Percentiles rank a stretch among this genome's conserved stretches.
phyloP scores from a whole-genome alignment of 129 eudicot genomes.

The Flaveria robusta region DNA sequence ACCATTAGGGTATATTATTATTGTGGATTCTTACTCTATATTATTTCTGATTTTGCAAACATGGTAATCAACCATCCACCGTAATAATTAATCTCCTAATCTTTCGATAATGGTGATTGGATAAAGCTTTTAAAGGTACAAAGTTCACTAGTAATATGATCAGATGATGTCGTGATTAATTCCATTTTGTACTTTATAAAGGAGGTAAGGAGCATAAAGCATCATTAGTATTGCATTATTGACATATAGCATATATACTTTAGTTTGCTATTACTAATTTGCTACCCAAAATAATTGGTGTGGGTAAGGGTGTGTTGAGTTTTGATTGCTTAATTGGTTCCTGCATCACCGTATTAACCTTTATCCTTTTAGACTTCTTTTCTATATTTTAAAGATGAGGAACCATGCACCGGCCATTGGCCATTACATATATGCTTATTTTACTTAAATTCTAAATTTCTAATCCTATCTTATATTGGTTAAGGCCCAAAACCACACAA shows the following conservation, averaged over 20 bases:
- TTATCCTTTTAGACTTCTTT: neutral
- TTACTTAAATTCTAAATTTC: no score
- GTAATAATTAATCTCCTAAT: neutral
- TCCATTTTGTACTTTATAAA: conserved; percentile 5
- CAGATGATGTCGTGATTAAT: neutral
- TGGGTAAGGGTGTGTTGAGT: conserved; percentile 5
- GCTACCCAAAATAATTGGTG: conserved; percentile 21
- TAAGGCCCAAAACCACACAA: no score
- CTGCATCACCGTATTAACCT: conserved; percentile 15
- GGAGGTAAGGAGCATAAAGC: conserved; percentile 7
- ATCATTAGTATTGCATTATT: neutral
- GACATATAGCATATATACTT: conserved; percentile 17
- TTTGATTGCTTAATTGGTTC: conserved; percentile 18
- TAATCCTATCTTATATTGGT: no score
- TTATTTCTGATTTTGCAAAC: conserved; percentile 10
- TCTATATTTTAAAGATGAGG: neutral
- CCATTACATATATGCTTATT: no score
- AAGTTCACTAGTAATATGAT: neutral
- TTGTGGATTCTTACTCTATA: neutral
- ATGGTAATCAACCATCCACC: neutral
- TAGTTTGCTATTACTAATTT: conserved; percentile 21
- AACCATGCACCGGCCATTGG: conserved; percentile 3
- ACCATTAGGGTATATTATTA: conserved; percentile 20
- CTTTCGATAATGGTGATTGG: conserved; percentile 10
- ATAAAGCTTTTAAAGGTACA: neutral